A percentile compares a stretch with the other conserved stretches of the same genome.
Evolutionary conservation across 2,329 filamentous ascomycete genomes (phyloP).

Genomic region (Bimuria novae-zelandiae): DNA sequence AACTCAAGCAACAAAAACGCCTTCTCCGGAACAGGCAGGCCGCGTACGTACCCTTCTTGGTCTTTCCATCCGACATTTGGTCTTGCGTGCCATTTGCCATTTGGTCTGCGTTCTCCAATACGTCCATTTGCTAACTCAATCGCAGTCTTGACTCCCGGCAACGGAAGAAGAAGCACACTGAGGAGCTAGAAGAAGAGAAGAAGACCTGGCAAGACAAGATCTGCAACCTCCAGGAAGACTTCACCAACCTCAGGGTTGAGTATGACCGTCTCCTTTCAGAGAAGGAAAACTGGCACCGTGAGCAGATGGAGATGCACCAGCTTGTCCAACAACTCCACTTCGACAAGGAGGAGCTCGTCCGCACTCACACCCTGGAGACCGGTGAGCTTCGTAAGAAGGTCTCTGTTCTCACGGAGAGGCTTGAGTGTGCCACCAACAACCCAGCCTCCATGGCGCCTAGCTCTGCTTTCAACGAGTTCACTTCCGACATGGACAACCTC

Average conservation of each 20-base stretch:
- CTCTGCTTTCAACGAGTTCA: slow-evolving; percentile 71
- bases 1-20: slow-evolving; percentile 97
- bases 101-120: slow-evolving; percentile 35
- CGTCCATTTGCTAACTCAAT: slow-evolving; percentile 43
- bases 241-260: slow-evolving; percentile 69
- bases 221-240: slow-evolving; percentile 76
- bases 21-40: slow-evolving; percentile 93
- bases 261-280: slow-evolving; percentile 53
- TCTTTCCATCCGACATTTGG: slow-evolving; percentile 23
- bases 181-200: slow-evolving; percentile 95
- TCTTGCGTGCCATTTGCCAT: slow-evolving; percentile 33
- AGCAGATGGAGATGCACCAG: slow-evolving; percentile 75
- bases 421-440: slow-evolving; percentile 61
- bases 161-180: slow-evolving; percentile 97
- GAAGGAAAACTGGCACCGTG: slow-evolving; percentile 70
- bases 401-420: slow-evolving; percentile 73
- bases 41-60: slow-evolving; percentile 66
- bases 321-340: slow-evolving; percentile 76
- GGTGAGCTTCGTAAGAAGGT: slow-evolving; percentile 93
- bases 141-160: slow-evolving; percentile 89
- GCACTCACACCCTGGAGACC: slow-evolving; percentile 85
- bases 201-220: slow-evolving; percentile 83
- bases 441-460: slow-evolving; percentile 57
- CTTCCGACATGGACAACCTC: slow-evolving; percentile 81
- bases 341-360: slow-evolving; percentile 91